Evolutionary conservation across 257 asterid genomes (phyloP), one percentile per base, ranked within the genome.

Genomic region (Scutellaria barbata): DNA sequence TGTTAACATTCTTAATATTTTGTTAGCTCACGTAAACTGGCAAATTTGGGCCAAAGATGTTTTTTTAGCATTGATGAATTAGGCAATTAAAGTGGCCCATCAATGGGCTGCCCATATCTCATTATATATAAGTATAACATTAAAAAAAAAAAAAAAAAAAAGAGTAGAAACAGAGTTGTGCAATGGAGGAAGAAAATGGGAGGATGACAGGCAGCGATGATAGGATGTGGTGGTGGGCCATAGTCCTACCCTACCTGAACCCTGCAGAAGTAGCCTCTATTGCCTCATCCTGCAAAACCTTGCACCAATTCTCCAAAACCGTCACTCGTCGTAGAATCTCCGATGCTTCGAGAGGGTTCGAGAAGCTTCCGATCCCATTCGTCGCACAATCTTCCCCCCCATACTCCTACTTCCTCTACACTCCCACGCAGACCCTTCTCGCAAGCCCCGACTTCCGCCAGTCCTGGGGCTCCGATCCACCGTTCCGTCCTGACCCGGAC

Each of bases 341-440:
- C 68, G 96, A 93, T 73, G 96, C 85, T 69, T 84, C 91, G 51
- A 81, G 92, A 79, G 76, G 77, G 59, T 76, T 85, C 45, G 97
- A 93, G 82, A 86, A 76, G 37, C 63, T 78, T 58, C 89, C 96
- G 0, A 71, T 87, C 80, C 95, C 97, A 13, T 90, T 86, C 73
- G 47, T 60, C 72, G 35, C 80, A 5, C 13, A 58, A 1, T 33
- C 65, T 17, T 79, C 79, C 11, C 84, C 78, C 5, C 35, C 35
- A 30, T 93, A 93, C 76, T 70, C 90, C 25, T 89, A 85, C 85
- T 93, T 87, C 81, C 61, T 77, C 75, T 90, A 87, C 87, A 80
- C 92, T 55, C 85, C 88, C 8, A 72, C 76, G 7, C 97, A 90
- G 59, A 81, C 81, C 35, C 56, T 85, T 61, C 75, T 39, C 10